phyloP scores from a whole-genome alignment of 257 asterid species.

The Asclepias syriaca region DNA sequence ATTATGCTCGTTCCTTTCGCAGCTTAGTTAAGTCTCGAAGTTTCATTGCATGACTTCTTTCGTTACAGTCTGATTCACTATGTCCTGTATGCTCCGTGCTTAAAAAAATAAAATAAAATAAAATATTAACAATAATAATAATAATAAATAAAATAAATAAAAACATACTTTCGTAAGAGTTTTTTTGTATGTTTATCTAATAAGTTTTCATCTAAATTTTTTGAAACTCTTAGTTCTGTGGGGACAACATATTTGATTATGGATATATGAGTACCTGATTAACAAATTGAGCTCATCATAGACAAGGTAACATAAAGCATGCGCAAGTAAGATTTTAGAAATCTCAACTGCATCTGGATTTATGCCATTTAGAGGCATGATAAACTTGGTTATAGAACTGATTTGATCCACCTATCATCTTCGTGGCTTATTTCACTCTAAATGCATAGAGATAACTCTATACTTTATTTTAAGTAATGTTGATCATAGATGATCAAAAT shows the following conservation, averaged over 20 bases:
- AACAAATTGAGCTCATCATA: neutral
- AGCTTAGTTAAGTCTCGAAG: no score
- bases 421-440: neutral
- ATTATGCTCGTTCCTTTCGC: neutral
- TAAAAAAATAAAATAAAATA: no score
- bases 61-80: neutral
- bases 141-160: no score
- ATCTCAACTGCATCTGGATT: neutral
- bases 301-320: neutral
- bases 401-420: neutral
- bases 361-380: neutral
- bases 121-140: no score
- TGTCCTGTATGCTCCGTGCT: neutral
- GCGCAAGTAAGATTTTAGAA: neutral
- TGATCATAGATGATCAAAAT: neutral
- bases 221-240: neutral
- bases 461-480: neutral
- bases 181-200: neutral
- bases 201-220: neutral
- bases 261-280: neutral
- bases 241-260: neutral
- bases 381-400: neutral
- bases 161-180: neutral
- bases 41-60: neutral
- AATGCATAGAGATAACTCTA: neutral